Conservation (phyloP, 192 early-diverging fungal genomes). For the Gryganskiella cystojenkinii region DNA sequence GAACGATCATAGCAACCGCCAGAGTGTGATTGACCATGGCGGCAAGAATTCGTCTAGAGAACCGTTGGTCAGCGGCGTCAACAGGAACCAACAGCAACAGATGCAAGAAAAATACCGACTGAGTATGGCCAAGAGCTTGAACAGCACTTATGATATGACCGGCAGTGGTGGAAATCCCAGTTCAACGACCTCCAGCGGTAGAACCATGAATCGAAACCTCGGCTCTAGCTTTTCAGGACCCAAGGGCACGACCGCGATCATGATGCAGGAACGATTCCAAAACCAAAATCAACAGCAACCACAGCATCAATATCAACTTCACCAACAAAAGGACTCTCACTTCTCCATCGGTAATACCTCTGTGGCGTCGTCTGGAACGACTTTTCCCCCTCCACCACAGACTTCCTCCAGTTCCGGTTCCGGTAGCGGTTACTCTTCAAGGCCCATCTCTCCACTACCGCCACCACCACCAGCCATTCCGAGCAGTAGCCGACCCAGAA, state of each 20-base stretch:
- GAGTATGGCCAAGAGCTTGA: too few relatives aligned
- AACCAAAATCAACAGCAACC: conserved; percentile 3
- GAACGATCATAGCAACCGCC: too few relatives aligned
- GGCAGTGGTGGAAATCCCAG: neutral
- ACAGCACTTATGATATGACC: too few relatives aligned
- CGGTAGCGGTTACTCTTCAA: neutral
- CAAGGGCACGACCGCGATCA: too few relatives aligned
- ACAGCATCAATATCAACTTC: too few relatives aligned
- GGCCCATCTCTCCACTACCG: neutral
- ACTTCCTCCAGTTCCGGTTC: neutral
- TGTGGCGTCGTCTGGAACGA: too few relatives aligned
- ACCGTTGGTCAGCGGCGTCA: neutral
- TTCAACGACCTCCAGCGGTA: neutral
- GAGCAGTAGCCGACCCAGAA: neutral
- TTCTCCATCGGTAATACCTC: neutral
- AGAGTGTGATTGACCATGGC: too few relatives aligned
- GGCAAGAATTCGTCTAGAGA: too few relatives aligned
- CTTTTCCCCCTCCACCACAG: too few relatives aligned
- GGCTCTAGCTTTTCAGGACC: too few relatives aligned
- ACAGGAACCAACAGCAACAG: too few relatives aligned
- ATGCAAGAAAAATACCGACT: too few relatives aligned
- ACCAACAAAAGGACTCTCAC: neutral
- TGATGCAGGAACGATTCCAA: neutral
- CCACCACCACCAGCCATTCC: neutral
- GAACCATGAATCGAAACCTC: neutral